Conservation (phyloP, 1,139 yeast genomes). For the Blastobotrys arbuscula region DNA sequence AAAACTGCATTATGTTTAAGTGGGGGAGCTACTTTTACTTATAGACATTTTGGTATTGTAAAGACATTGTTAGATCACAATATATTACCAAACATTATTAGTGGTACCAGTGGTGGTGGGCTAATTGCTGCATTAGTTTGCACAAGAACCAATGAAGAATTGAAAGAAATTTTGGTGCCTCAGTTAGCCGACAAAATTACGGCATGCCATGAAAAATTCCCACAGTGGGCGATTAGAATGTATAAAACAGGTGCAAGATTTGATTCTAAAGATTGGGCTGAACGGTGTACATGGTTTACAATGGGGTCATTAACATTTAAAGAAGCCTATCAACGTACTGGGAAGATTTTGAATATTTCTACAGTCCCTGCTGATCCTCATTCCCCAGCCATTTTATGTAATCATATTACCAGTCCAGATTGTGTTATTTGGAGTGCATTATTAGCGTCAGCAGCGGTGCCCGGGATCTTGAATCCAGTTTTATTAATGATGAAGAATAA, state of each 20-base stretch:
- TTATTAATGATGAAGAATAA: slow-evolving; percentile 67
- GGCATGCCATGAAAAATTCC: slow-evolving; percentile 65
- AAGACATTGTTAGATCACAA: slow-evolving; percentile 66
- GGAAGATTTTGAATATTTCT: slow-evolving; percentile 63
- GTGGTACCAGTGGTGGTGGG: slow-evolving; percentile 84
- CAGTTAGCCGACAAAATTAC: slow-evolving; percentile 60
- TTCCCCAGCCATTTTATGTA: slow-evolving; percentile 74
- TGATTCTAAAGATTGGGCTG: slow-evolving; percentile 71
- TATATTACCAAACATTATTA: slow-evolving; percentile 59
- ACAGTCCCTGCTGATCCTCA: slow-evolving; percentile 82
- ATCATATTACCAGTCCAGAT: slow-evolving; percentile 70
- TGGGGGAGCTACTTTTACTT: slow-evolving; percentile 79
- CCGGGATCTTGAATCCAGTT: slow-evolving; percentile 78
- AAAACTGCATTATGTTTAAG: slow-evolving; percentile 66
- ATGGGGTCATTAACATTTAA: slow-evolving; percentile 65
- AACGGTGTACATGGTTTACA: slow-evolving; percentile 63
- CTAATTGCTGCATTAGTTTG: slow-evolving; percentile 71
- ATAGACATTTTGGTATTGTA: slow-evolving; percentile 71
- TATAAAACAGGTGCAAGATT: slow-evolving; percentile 75
- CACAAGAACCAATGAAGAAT: slow-evolving; percentile 64
- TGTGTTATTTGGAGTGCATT: slow-evolving; percentile 80
- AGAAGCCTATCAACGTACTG: slow-evolving; percentile 64
- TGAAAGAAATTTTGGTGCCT: slow-evolving; percentile 52
- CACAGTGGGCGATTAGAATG: slow-evolving; percentile 54
- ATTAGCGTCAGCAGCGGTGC: slow-evolving; percentile 76